Evolutionary conservation across 305 asterid genomes (phyloP), one percentile per base, ranked within the genome.

Genomic region (Striga hermonthica): DNA sequence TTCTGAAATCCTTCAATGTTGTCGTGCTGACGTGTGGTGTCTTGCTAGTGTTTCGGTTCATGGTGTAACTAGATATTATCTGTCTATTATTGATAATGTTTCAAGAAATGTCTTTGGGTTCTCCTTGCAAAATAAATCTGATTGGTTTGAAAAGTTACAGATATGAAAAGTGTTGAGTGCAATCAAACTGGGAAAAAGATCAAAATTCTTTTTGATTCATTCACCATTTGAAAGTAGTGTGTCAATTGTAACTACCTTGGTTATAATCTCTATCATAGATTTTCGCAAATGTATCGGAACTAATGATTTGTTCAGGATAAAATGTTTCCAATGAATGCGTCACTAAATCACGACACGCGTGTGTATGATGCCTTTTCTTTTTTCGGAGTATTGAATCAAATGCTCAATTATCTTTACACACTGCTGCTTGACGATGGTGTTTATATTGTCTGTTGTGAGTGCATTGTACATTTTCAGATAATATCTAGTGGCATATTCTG

Each of bases 151-250:
- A n/a, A n/a, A n/a, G n/a, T n/a, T n/a, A n/a, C n/a, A n/a, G n/a
- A n/a, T n/a, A n/a, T n/a, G n/a, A n/a, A n/a, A n/a, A n/a, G n/a
- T n/a, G n/a, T n/a, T n/a, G n/a, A n/a, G n/a, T n/a, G n/a, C n/a
- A n/a, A n/a, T n/a, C n/a, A n/a, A n/a, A n/a, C n/a, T n/a, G n/a
- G n/a, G n/a, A n/a, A n/a, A n/a, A n/a, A n/a, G n/a, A n/a, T n/a
- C n/a, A n/a, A n/a, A n/a, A n/a, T n/a, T n/a, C n/a, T n/a, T n/a
- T n/a, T n/a, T n/a, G n/a, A n/a, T n/a, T n/a, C n/a, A n/a, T n/a
- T n/a, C 99, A 74, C 84, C 84, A 45, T 75, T 90, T 67, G 97
- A 90, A 81, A 96, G 99, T 94, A 90, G 62, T 78, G 67, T 16
- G 60, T 69, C 66, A 40, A 59, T 45, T 69, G 59, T 50, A 40